Evolutionary conservation across 2,329 filamentous ascomycete genomes (phyloP), one percentile per base, ranked within the genome.

Genomic region (Hypoxylon rubiginosum): DNA sequence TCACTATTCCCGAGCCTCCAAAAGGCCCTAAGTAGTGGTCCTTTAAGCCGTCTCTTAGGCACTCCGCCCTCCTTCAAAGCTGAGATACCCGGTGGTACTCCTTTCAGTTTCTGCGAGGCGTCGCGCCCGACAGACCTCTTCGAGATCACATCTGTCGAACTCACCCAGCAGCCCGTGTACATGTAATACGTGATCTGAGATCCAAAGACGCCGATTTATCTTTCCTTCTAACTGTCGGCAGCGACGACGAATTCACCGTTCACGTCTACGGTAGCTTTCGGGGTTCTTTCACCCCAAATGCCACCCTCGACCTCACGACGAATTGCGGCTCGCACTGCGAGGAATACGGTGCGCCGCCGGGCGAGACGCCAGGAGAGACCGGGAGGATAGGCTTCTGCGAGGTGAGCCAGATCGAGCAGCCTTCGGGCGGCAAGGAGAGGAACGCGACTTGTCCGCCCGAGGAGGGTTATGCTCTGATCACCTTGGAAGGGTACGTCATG

Each of bases 321-420:
- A 58, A 66, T 41, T 68, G 66, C 46, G 62, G 62, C 28, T 68
- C 62, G 24, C 55, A 65, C 50, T 68, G 66, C 39, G 65, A 68
- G 15, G 55, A 58, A 49, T 68, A 66, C 50, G 62, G 62, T 9
- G 21, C 32, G 34, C 52, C 51, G 48, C 66, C 58, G 32, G 66
- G 58, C 19, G 62, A 62, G 13, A 50, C 21, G 26, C 36, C 15
- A 7, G 39, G 52, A 45, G 51, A 49, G 56, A 39, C 49, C 36
- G 11, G 21, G 21, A 17, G 34, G 10, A 19, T 11, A 17, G 17
- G 53, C 21, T 64, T 64, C 52, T 67, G 61, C 53, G 28, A 48
- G 43, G 28, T 67, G n/a, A 51, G 34, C 46, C 13, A 32, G 32
- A 57, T 64, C 50, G 39, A 64, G 56, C 60, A 67, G 45, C 64